These are phyloP conservation scores for Clavispora santaluciae DNA, from an alignment of 805 yeast genomes.

Conservation along the genomic window DNA sequence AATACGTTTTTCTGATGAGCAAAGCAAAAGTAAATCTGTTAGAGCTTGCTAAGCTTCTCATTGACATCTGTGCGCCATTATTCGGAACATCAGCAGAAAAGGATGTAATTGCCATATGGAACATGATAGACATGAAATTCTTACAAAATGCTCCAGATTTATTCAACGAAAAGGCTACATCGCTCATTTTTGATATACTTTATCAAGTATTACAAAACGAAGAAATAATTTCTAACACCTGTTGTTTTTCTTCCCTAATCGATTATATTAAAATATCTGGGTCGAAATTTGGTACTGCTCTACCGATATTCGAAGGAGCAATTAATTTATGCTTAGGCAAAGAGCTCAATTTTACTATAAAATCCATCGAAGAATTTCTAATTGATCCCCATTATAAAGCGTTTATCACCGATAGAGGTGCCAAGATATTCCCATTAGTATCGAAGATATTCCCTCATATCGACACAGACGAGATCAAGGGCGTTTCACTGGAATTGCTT, in stretches of 20 bases:
- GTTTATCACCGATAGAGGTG: not conserved
- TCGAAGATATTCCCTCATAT: not conserved
- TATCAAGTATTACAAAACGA: not conserved
- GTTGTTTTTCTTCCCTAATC: not conserved
- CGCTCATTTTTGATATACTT: not conserved
- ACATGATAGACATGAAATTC: constrained; percentile 4
- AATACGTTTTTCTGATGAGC: constrained; percentile 29
- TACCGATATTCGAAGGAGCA: constrained; percentile 1
- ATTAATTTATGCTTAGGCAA: not conserved
- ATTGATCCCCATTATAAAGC: not conserved
- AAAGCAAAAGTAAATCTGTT: constrained; percentile 9
- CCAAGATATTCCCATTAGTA: not conserved
- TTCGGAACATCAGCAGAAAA: constrained; percentile 14
- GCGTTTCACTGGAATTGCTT: not conserved
- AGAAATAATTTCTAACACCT: not conserved
- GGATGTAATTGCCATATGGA: constrained; percentile 25
- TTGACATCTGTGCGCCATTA: constrained; percentile 16
- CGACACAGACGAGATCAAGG: not conserved
- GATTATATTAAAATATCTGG: not conserved
- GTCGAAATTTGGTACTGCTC: not conserved
- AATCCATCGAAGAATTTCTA: not conserved
- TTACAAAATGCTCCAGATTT: constrained; percentile 1
- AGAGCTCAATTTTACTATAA: not conserved
- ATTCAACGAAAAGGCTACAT: not conserved
- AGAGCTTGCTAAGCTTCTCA: constrained; percentile 16